These are phyloP conservation scores for Colletotrichum tabaci DNA, from an alignment of 2,329 filamentous ascomycete genomes.

Conservation along the genomic window DNA sequence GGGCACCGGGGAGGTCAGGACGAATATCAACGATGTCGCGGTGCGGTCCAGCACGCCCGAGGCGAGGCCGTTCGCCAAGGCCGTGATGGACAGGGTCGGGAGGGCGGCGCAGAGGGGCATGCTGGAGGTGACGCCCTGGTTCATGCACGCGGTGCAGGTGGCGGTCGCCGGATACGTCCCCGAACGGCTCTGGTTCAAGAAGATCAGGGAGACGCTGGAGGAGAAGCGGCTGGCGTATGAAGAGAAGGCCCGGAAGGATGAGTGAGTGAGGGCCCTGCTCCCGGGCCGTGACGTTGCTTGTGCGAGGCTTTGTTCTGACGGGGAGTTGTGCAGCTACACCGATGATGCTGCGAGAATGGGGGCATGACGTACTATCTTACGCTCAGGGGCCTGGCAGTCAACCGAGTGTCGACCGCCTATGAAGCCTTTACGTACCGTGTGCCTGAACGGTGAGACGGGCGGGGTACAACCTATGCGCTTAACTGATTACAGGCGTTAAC, in stretches of 20 bases:
- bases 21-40: constrained; percentile 4
- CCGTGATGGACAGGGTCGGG: constrained; percentile 45
- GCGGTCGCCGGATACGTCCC: background rate
- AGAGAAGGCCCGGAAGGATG: constrained; percentile 3
- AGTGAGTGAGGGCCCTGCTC: background rate
- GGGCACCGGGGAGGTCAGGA: constrained; percentile 49
- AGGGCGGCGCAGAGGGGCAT: constrained; percentile 46
- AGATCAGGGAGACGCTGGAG: background rate
- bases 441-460: background rate
- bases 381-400: background rate
- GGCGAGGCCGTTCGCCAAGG: constrained; percentile 23
- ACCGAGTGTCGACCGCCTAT: background rate
- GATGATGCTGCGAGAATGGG: background rate
- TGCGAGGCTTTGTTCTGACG: background rate
- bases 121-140: constrained; percentile 45
- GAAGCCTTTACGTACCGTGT: background rate
- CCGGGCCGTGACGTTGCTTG: background rate
- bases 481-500: too few species aligned
- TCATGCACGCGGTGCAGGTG: constrained; percentile 1
- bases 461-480: background rate
- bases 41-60: constrained; percentile 8
- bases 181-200: background rate
- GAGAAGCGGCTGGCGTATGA: background rate
- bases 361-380: background rate
- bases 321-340: background rate